These are phyloP conservation scores for Mucor indicus DNA, from an alignment of 371 early-diverging fungal genomes.

Conservation along the genomic window DNA sequence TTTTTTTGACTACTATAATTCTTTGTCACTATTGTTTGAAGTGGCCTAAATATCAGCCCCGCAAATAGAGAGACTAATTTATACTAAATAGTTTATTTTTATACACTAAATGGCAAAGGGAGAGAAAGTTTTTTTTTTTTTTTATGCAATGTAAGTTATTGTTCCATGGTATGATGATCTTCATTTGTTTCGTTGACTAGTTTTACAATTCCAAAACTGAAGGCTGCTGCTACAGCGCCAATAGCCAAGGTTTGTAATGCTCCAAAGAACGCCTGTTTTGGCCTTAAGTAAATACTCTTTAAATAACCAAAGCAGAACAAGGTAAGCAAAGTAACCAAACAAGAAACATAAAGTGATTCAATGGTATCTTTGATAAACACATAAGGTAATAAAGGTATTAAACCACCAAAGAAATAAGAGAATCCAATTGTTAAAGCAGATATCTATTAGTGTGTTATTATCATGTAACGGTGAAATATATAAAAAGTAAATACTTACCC, in stretches of 20 bases:
- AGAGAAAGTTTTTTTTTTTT: too few species aligned
- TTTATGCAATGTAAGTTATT: too few species aligned
- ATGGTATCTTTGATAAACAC: constrained; percentile 41
- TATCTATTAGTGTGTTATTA: too few species aligned
- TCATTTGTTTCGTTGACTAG: too few species aligned
- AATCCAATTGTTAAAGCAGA: constrained; percentile 67
- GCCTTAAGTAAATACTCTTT: constrained; percentile 58
- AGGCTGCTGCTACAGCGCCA: constrained; percentile 63
- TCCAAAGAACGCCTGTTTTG: constrained; percentile 41
- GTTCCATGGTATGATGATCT: too few species aligned
- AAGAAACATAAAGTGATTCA: constrained; percentile 51
- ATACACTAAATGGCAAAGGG: too few species aligned
- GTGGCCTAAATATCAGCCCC: too few species aligned
- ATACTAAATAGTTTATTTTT: too few species aligned
- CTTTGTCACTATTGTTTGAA: too few species aligned
- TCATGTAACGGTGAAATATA: too few species aligned
- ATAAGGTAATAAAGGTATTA: constrained; percentile 70
- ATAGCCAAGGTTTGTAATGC: constrained; percentile 60
- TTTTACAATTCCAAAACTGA: constrained; percentile 48
- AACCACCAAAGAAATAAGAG: constrained; percentile 63
- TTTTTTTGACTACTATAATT: too few species aligned
- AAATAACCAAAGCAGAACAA: constrained; percentile 66
- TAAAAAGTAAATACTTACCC: constrained; percentile 40
- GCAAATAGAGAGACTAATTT: too few species aligned
- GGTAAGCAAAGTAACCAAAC: constrained; percentile 55